A percentile compares a stretch with the other conserved stretches of the same genome.
phyloP scores from a whole-genome alignment of 495 filamentous ascomycete genomes.

The Sporormia fimetaria region DNA sequence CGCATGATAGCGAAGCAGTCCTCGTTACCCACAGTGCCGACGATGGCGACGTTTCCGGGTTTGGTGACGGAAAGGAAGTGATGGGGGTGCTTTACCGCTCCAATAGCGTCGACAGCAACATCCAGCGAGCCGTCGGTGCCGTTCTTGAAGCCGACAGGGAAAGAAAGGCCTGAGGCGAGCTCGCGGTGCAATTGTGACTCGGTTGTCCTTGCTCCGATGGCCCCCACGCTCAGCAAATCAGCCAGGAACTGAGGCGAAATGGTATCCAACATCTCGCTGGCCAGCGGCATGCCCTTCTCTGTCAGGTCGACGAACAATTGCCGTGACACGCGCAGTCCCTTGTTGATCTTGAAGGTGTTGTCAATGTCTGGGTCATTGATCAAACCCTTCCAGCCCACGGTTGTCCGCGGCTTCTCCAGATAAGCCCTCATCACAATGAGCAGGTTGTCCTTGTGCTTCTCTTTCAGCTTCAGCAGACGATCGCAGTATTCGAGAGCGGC shows the following conservation, averaged over 20 bases:
- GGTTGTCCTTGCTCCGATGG: conserved; percentile 89
- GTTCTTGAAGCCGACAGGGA: conserved; percentile 99
- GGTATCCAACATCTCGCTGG: conserved; percentile 96
- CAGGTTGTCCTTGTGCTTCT: conserved; percentile 82
- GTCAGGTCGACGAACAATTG: conserved; percentile 95
- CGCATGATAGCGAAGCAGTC: conserved; percentile 97
- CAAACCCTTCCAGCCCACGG: conserved; percentile 97
- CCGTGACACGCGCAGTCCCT: conserved; percentile 75
- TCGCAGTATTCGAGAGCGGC: conserved; percentile 92
- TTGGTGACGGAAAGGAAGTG: conserved; percentile 99
- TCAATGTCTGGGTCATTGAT: conserved; percentile 99
- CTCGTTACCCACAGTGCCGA: conserved; percentile 90
- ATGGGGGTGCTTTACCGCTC: conserved; percentile 82
- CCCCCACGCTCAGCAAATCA: conserved; percentile 84
- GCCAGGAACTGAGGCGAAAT: conserved; percentile 97
- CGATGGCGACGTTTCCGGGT: conserved; percentile 90
- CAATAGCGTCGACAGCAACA: conserved; percentile 94
- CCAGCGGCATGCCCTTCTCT: conserved; percentile 90
- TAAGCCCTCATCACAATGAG: conserved; percentile 97
- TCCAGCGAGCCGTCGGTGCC: conserved; percentile 87
- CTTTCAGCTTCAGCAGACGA: conserved; percentile 64
- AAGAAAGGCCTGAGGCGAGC: conserved; percentile 82
- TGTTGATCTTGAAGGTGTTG: conserved; percentile 98
- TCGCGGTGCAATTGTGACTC: conserved; percentile 94
- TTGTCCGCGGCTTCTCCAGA: conserved; percentile 97